Percentiles rank a stretch among this genome's conserved stretches.
These are phyloP conservation scores for Leishmania braziliensis DNA, from an alignment of 208 protist genomes.

Conservation along the genomic window DNA sequence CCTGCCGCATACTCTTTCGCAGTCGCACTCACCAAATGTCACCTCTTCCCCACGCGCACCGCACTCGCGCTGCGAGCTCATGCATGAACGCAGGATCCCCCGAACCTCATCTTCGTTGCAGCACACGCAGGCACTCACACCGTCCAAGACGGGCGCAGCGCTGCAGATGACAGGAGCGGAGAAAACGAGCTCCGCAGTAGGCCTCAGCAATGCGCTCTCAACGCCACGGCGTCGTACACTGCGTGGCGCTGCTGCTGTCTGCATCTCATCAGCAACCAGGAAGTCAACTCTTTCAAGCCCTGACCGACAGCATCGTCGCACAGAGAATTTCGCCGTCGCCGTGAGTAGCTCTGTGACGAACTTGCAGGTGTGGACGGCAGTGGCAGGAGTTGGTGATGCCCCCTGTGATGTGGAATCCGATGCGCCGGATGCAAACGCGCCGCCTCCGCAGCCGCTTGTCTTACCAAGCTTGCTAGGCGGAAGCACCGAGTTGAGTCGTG, in stretches of 20 bases:
- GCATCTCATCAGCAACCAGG: background rate
- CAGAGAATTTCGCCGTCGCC: background rate
- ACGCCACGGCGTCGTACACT: slow-evolving; percentile 31
- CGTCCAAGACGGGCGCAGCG: background rate
- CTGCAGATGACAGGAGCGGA: background rate
- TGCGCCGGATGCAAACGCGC: background rate
- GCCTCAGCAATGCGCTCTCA: background rate
- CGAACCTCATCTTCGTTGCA: background rate
- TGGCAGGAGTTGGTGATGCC: background rate
- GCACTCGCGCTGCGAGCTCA: background rate
- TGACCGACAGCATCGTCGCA: background rate
- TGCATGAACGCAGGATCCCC: background rate
- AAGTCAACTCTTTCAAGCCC: background rate
- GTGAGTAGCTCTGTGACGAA: background rate
- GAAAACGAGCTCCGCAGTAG: background rate
- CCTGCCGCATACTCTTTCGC: background rate
- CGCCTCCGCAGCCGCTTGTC: background rate
- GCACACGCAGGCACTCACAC: background rate
- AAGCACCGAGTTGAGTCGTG: slow-evolving; percentile 8
- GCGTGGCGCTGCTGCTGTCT: slow-evolving; percentile 4
- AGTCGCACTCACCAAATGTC: background rate
- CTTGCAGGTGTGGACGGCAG: background rate
- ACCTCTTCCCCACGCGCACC: background rate
- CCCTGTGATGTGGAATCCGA: background rate
- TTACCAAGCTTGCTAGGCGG: slow-evolving; percentile 9